phyloP scores from a whole-genome alignment of 2,329 filamentous ascomycete genomes.

The Mariannaea sp. region DNA sequence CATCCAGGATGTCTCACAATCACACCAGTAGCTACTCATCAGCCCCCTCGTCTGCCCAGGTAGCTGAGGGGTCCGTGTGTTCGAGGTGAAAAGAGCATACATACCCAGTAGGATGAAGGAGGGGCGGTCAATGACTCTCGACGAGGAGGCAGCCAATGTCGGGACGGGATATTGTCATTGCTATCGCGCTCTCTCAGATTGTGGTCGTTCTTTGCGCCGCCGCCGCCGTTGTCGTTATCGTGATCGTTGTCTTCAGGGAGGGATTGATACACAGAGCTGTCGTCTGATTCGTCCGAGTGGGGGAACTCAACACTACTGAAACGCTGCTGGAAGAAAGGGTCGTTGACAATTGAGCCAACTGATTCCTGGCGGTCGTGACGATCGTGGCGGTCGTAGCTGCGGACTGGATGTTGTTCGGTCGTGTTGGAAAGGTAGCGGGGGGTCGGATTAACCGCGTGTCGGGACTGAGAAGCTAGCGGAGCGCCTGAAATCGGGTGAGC shows the following conservation, averaged over 20 bases:
- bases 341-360: slow-evolving; percentile 58
- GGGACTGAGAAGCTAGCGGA: slow-evolving; percentile 23
- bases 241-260: slow-evolving; percentile 39
- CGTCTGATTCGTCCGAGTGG: slow-evolving; percentile 34
- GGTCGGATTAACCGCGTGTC: slow-evolving; percentile 23
- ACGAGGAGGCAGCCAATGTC: slow-evolving; percentile 51
- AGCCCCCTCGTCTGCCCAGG: too few species aligned
- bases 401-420: slow-evolving; percentile 11
- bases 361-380: slow-evolving; percentile 53
- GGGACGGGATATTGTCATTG: slow-evolving; percentile 37
- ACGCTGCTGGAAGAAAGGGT: slow-evolving; percentile 58
- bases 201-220: slow-evolving; percentile 30
- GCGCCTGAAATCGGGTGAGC: slow-evolving; percentile 35
- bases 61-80: slow-evolving; percentile 30
- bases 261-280: slow-evolving; percentile 37
- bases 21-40: too few species aligned
- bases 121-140: slow-evolving; percentile 55
- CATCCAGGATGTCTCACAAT: slow-evolving; percentile 22
- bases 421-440: slow-evolving; percentile 31
- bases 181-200: slow-evolving; percentile 28
- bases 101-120: slow-evolving; percentile 46
- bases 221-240: slow-evolving; percentile 46
- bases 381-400: slow-evolving; percentile 45
- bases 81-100: slow-evolving; percentile 32
- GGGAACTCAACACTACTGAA: slow-evolving; percentile 44